Evolutionary conservation across 106 monocot genomes (phyloP).

Genomic region (Gastrodia elata): DNA sequence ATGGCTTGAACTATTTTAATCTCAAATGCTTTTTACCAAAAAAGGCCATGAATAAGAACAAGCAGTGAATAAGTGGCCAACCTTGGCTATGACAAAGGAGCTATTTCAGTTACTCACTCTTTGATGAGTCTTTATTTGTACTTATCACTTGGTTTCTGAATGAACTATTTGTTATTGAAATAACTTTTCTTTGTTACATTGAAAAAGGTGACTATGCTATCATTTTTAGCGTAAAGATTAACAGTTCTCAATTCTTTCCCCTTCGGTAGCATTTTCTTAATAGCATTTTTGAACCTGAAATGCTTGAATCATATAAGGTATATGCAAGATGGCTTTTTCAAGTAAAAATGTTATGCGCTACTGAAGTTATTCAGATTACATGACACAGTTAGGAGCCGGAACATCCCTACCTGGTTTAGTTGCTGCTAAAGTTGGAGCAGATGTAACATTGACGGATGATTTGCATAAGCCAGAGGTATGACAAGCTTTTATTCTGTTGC

Average conservation of each 20-base stretch:
- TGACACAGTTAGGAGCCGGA: constrained; percentile 79
- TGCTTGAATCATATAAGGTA: neutral
- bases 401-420: constrained; percentile 92
- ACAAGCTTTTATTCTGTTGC: neutral
- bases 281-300: neutral
- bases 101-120: no score
- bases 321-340: neutral
- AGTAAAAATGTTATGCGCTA: neutral
- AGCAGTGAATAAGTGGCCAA: no score
- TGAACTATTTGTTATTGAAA: no score
- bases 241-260: neutral
- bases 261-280: neutral
- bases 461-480: constrained; percentile 33
- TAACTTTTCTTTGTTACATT: no score
- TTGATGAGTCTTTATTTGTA: no score
- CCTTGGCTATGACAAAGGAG: no score
- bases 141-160: no score
- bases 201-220: no score
- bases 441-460: constrained; percentile 70
- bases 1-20: no score
- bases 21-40: no score
- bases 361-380: neutral
- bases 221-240: no score
- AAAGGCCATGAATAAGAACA: no score
- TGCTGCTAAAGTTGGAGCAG: constrained; percentile 82